These are phyloP conservation scores for Rhizophlyctis rosea DNA, from an alignment of 192 early-diverging fungal genomes.

Conservation along the genomic window DNA sequence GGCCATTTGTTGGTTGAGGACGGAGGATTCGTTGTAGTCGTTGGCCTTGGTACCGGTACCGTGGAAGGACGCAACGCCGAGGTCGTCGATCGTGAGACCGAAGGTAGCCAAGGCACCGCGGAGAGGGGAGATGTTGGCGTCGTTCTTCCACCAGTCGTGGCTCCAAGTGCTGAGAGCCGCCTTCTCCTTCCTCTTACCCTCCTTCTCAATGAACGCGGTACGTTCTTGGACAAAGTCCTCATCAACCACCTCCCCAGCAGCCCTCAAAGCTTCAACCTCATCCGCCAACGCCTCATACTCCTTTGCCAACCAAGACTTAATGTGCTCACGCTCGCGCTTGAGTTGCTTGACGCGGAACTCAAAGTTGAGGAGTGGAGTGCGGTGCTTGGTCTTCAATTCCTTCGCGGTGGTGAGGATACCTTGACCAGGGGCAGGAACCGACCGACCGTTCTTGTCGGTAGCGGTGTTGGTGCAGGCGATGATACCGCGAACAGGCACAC, in stretches of 20 bases:
- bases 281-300: constrained; percentile 70
- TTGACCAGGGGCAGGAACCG: constrained; percentile 91
- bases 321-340: constrained; percentile 66
- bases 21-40: constrained; percentile 90
- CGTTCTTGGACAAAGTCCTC: constrained; percentile 46
- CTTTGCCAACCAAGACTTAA: constrained; percentile 73
- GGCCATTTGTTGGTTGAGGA: constrained; percentile 77
- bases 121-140: constrained; percentile 75
- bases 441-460: constrained; percentile 91
- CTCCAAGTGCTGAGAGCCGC: constrained; percentile 73
- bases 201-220: constrained; percentile 53
- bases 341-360: constrained; percentile 81
- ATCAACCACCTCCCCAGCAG: constrained; percentile 33
- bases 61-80: constrained; percentile 93
- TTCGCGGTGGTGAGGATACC: constrained; percentile 90
- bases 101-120: constrained; percentile 84
- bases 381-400: constrained; percentile 53
- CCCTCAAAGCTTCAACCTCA: constrained; percentile 58
- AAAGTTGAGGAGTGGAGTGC: constrained; percentile 69
- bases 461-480: constrained; percentile 85
- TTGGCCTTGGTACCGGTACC: constrained; percentile 93
- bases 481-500: constrained; percentile 89
- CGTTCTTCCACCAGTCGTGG: constrained; percentile 73
- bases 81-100: constrained; percentile 88
- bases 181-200: constrained; percentile 53